phyloP scores from a whole-genome alignment of 2,329 filamentous ascomycete genomes.

The Zymoseptoria ardabiliae region DNA sequence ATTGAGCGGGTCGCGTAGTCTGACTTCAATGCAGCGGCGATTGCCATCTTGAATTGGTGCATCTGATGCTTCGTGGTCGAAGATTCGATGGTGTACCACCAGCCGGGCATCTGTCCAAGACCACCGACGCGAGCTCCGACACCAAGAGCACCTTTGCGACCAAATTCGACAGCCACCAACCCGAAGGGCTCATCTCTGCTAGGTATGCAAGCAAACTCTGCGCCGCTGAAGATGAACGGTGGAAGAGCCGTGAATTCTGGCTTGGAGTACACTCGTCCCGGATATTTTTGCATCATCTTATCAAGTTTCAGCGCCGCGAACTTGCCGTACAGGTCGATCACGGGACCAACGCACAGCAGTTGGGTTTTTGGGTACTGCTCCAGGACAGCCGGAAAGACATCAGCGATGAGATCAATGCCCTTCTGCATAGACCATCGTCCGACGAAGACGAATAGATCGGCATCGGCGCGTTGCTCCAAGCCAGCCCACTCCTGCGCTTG shows the following conservation, averaged over 20 bases:
- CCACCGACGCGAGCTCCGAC: constrained; percentile 60
- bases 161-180: constrained; percentile 61
- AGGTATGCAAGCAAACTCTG: constrained; percentile 61
- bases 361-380: constrained; percentile 54
- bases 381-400: constrained; percentile 57
- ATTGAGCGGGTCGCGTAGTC: constrained; percentile 49
- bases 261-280: constrained; percentile 59
- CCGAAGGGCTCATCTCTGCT: constrained; percentile 64
- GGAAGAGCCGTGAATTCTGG: constrained; percentile 61
- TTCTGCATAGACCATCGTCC: constrained; percentile 65
- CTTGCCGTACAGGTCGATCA: constrained; percentile 61
- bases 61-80: constrained; percentile 56
- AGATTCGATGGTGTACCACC: constrained; percentile 64
- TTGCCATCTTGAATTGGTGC: constrained; percentile 58
- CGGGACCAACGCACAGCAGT: constrained; percentile 56
- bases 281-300: constrained; percentile 58
- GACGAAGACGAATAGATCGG: constrained; percentile 61
- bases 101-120: constrained; percentile 63
- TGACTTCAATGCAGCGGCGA: constrained; percentile 53
- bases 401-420: constrained; percentile 60
- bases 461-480: constrained; percentile 52
- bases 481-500: constrained; percentile 63
- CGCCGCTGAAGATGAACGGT: constrained; percentile 60
- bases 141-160: constrained; percentile 59
- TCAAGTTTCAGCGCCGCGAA: constrained; percentile 60